These are phyloP conservation scores for Pythium oligandrum DNA, from an alignment of 352 stramenopile genomes.

Conservation along the genomic window DNA sequence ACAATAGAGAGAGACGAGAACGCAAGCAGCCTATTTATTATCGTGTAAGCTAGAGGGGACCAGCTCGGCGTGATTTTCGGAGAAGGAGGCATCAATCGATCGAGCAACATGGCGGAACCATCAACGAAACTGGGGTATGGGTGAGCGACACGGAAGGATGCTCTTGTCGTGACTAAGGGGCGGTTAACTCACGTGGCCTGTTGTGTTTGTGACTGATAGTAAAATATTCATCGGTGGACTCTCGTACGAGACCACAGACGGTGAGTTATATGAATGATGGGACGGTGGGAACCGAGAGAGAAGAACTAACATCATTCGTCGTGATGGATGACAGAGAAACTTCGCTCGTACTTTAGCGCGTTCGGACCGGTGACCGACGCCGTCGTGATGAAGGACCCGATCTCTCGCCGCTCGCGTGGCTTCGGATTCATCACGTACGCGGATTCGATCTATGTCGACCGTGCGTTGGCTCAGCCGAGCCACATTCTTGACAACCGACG, in stretches of 20 bases:
- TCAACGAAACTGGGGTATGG: conserved; percentile 31
- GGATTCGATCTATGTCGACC: conserved; percentile 83
- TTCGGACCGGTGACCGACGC: conserved; percentile 89
- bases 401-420: conserved; percentile 85
- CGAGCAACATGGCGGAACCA: conserved; percentile 23
- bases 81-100: no score
- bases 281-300: no score
- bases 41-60: no score
- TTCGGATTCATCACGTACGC: conserved; percentile 95
- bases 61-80: no score
- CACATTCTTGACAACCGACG: conserved; percentile 88
- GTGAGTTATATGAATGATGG: conserved; percentile 25
- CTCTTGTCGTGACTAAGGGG: no score
- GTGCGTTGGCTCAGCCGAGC: conserved; percentile 84
- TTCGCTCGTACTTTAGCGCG: conserved; percentile 86
- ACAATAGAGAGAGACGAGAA: no score
- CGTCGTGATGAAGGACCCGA: conserved; percentile 92
- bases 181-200: no score
- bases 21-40: no score
- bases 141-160: no score
- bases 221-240: conserved; percentile 91
- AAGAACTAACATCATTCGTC: background rate
- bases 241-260: conserved; percentile 88
- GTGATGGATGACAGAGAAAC: conserved; percentile 56
- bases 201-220: conserved; percentile 19